Evolutionary conservation across 805 yeast species (phyloP).

Genomic region (Metschnikowia lachancei): DNA sequence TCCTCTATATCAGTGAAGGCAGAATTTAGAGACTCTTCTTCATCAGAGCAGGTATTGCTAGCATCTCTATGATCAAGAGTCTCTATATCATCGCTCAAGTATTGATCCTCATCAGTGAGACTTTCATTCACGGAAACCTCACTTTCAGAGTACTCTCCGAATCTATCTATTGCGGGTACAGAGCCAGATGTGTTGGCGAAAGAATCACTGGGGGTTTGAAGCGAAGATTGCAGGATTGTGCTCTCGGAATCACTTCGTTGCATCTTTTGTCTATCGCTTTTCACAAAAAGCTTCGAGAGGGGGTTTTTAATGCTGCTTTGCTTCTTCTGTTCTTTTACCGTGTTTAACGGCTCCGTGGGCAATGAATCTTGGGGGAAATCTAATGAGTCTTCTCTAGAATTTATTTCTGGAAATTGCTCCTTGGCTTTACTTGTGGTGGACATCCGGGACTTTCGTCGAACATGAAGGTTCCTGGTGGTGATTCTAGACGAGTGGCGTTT

Average conservation of each 20-base stretch:
- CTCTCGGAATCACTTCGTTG: conserved; percentile 13
- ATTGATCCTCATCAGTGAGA: conserved; percentile 7
- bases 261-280: conserved; percentile 7
- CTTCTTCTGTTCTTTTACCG: conserved; percentile 1
- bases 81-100: conserved; percentile 6
- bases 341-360: neutral
- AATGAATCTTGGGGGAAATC: conserved; percentile 7
- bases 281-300: conserved; percentile 16
- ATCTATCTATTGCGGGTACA: conserved; percentile 1
- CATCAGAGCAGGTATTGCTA: conserved; percentile 11
- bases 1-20: conserved; percentile 45
- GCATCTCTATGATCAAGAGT: conserved; percentile 4
- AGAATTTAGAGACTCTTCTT: conserved; percentile 34
- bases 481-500: conserved; percentile 13
- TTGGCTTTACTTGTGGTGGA: conserved; percentile 4
- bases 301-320: conserved; percentile 11
- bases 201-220: conserved; percentile 1
- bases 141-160: conserved; percentile 2
- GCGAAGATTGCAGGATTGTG: conserved; percentile 9
- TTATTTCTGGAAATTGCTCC: conserved; percentile 2
- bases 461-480: conserved; percentile 6
- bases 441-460: conserved; percentile 9
- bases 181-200: conserved; percentile 2
- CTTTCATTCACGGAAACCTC: neutral
- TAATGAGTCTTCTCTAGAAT: neutral